Conservation (phyloP, 345 rosid genomes). For the Brassica nigra region DNA sequence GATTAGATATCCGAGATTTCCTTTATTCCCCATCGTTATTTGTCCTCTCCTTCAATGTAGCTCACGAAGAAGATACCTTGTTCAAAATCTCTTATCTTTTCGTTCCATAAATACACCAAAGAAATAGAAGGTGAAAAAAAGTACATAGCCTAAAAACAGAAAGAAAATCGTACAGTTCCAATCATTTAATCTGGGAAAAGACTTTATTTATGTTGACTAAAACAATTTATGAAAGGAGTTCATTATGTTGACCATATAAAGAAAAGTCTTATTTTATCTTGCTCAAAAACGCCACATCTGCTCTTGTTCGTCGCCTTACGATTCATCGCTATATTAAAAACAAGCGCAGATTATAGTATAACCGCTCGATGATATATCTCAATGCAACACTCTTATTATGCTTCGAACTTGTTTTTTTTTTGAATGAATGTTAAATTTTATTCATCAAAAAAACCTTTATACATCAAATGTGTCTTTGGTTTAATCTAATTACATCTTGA, state of each 20-base stretch:
- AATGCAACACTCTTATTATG: neutral
- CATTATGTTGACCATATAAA: neutral
- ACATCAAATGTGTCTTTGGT: too few relatives aligned
- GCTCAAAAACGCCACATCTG: neutral
- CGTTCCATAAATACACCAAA: neutral
- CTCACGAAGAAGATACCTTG: neutral
- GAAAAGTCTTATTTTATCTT: conserved; percentile 21
- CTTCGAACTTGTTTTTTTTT: neutral
- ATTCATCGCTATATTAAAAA: neutral
- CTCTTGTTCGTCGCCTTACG: neutral
- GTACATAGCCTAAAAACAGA: conserved; percentile 4
- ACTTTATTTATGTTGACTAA: neutral
- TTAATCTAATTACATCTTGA: too few relatives aligned
- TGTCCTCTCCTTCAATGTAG: neutral
- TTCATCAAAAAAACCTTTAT: too few relatives aligned
- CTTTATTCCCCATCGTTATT: conserved; percentile 9
- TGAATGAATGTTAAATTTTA: too few relatives aligned
- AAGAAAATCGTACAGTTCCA: neutral
- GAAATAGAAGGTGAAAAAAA: neutral
- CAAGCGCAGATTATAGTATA: neutral
- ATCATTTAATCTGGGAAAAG: conserved; percentile 13
- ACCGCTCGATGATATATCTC: neutral
- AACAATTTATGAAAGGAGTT: neutral
- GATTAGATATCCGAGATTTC: conserved; percentile 9
- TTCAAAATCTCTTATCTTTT: neutral